These are phyloP conservation scores for Vitellaria paradoxa DNA, from an alignment of 179 eudicot species.

Conservation along the genomic window DNA sequence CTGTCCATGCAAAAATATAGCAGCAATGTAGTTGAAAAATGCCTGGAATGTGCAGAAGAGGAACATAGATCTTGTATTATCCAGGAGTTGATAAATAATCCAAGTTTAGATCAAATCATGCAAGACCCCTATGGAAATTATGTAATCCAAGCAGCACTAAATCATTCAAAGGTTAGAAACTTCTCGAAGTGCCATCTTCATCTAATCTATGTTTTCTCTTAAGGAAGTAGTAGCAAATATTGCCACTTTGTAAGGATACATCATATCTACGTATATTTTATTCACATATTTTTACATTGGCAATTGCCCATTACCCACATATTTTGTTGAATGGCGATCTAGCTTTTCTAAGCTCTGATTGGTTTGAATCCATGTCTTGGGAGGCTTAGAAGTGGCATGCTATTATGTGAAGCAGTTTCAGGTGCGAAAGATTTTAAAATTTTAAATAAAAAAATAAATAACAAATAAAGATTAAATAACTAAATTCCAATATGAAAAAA, in stretches of 20 bases:
- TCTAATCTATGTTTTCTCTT: background rate
- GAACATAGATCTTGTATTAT: conserved; percentile 27
- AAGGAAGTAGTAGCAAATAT: background rate
- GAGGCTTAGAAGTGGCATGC: background rate
- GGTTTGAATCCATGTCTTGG: background rate
- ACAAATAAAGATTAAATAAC: background rate
- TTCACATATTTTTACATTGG: background rate
- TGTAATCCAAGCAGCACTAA: conserved; percentile 39
- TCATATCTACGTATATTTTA: background rate
- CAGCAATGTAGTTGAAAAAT: conserved; percentile 43
- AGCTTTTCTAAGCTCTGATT: background rate
- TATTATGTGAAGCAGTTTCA: background rate
- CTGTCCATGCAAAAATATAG: conserved; percentile 41
- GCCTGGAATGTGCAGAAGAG: conserved; percentile 39
- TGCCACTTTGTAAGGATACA: background rate
- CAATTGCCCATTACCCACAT: background rate
- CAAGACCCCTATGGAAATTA: conserved; percentile 46
- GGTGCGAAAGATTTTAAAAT: background rate
- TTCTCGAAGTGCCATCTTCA: background rate
- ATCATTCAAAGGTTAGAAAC: conserved; percentile 32
- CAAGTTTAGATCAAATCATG: conserved; percentile 36
- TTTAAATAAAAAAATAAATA: background rate
- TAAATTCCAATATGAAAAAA: background rate
- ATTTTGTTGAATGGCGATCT: background rate
- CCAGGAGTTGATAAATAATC: conserved; percentile 31